Evolutionary conservation across 1,284 basidiomycete species (phyloP).

Genomic region (Ceratobasidium sp.): DNA sequence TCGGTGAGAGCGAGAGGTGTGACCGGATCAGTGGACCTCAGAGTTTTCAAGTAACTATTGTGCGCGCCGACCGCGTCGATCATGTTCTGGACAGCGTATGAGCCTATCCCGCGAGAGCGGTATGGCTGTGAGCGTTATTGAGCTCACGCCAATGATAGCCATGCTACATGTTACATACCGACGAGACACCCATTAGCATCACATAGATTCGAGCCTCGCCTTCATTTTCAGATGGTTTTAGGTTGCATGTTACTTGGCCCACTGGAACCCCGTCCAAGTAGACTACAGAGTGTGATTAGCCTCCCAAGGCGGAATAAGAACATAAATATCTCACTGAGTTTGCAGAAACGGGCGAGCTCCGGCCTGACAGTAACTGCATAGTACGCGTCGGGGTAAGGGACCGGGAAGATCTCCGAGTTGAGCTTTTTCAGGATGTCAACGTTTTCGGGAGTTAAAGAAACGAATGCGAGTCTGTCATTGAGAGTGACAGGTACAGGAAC

Average conservation of each 20-base stretch:
- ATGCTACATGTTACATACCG: background rate
- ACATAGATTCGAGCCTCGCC: constrained; percentile 19
- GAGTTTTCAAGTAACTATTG: constrained; percentile 10
- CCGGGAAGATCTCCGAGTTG: constrained; percentile 23
- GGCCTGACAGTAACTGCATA: constrained; percentile 6
- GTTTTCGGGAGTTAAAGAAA: constrained; percentile 31
- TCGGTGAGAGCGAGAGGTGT: constrained; percentile 16
- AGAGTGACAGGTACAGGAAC: too few relatives aligned
- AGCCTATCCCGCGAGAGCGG: constrained; percentile 18
- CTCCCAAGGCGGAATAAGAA: too few relatives aligned
- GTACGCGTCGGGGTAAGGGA: constrained; percentile 31
- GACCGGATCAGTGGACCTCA: background rate
- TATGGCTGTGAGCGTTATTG: constrained; percentile 2
- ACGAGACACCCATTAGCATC: constrained; percentile 13
- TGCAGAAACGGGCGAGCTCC: constrained; percentile 15
- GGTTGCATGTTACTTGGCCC: constrained; percentile 24
- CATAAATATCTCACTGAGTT: constrained; percentile 30
- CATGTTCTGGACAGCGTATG: constrained; percentile 25
- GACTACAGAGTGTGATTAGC: background rate
- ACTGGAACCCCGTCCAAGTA: constrained; percentile 19
- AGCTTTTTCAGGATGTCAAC: constrained; percentile 25
- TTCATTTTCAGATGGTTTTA: constrained; percentile 7
- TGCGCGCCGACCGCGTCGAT: constrained; percentile 19
- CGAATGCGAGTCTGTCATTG: constrained; percentile 12
- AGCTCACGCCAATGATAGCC: too few relatives aligned